Percentiles rank a stretch among this genome's conserved stretches.
Evolutionary conservation across 106 monocot genomes (phyloP).

Genomic region (Dioscorea zingiberensis): DNA sequence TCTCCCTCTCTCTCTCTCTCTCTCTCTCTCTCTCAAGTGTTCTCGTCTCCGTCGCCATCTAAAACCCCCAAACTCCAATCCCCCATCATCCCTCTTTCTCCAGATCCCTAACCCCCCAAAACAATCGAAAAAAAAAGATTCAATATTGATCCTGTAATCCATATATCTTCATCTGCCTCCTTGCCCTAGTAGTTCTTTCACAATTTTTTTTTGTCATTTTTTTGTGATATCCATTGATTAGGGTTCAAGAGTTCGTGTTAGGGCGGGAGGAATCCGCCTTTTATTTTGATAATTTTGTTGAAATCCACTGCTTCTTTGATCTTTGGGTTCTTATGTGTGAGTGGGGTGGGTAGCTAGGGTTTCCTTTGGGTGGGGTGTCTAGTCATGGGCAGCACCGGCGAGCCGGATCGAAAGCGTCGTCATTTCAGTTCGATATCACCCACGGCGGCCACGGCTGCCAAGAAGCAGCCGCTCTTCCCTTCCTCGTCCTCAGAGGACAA

Average conservation of each 20-base stretch:
- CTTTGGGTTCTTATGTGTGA: neutral
- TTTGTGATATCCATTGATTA: neutral
- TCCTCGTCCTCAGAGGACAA: conserved; percentile 47
- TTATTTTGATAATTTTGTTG: neutral
- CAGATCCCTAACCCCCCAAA: too few relatives aligned
- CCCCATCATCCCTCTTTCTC: too few relatives aligned
- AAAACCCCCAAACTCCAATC: neutral
- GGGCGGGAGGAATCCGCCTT: too few relatives aligned
- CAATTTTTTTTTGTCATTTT: neutral
- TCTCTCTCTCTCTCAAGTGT: conserved; percentile 1
- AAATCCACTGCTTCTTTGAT: neutral
- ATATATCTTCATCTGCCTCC: neutral
- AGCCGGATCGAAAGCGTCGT: conserved; percentile 60
- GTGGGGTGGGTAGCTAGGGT: conserved; percentile 16
- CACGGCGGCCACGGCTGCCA: conserved; percentile 23
- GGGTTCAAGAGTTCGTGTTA: neutral
- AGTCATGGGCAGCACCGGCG: conserved; percentile 61
- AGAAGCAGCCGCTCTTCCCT: conserved; percentile 39
- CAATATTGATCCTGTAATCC: too few relatives aligned
- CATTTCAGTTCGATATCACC: conserved; percentile 44
- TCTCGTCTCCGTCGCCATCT: neutral
- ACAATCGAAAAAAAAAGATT: too few relatives aligned
- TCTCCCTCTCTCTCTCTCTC: neutral
- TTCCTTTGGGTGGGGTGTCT: neutral
- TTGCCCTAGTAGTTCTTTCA: neutral